phyloP scores from a whole-genome alignment of 306 rosid genomes.

The Cucumis melo region DNA sequence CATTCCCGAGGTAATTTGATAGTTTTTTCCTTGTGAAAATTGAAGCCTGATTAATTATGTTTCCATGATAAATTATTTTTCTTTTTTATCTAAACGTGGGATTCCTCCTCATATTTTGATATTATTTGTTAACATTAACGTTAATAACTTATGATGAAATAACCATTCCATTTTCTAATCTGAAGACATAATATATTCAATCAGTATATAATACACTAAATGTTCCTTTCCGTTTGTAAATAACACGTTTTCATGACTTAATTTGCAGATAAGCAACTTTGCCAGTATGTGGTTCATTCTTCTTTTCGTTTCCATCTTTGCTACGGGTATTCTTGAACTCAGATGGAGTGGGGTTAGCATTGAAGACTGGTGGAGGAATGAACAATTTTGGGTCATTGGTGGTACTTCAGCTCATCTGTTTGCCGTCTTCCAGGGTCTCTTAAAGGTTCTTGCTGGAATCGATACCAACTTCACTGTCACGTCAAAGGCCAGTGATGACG shows the following conservation, averaged over 20 bases:
- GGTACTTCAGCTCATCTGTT: constrained; percentile 98
- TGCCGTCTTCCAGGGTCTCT: constrained; percentile 92
- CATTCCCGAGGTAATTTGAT: constrained; percentile 75
- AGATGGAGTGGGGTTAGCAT: constrained; percentile 99
- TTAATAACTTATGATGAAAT: not conserved
- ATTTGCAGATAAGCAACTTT: constrained; percentile 83
- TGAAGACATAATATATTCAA: not conserved
- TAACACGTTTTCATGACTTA: not conserved
- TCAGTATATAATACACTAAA: not conserved
- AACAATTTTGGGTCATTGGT: constrained; percentile 98
- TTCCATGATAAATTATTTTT: not conserved
- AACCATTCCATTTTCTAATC: not conserved
- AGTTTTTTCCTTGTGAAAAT: not conserved
- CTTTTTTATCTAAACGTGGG: not conserved
- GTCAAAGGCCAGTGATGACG: constrained; percentile 59
- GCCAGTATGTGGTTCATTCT: constrained; percentile 99
- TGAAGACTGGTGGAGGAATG: constrained; percentile 99
- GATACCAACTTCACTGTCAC: constrained; percentile 67
- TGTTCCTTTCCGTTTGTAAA: not conserved
- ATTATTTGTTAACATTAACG: not conserved
- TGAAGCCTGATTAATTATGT: not conserved
- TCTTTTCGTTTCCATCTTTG: constrained; percentile 73
- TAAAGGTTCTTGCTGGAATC: constrained; percentile 57
- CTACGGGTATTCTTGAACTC: constrained; percentile 94
- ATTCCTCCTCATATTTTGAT: not conserved